Evolutionary conservation across 2,329 filamentous ascomycete genomes (phyloP), one percentile per base, ranked within the genome.

Genomic region (Aulographum hederae): DNA sequence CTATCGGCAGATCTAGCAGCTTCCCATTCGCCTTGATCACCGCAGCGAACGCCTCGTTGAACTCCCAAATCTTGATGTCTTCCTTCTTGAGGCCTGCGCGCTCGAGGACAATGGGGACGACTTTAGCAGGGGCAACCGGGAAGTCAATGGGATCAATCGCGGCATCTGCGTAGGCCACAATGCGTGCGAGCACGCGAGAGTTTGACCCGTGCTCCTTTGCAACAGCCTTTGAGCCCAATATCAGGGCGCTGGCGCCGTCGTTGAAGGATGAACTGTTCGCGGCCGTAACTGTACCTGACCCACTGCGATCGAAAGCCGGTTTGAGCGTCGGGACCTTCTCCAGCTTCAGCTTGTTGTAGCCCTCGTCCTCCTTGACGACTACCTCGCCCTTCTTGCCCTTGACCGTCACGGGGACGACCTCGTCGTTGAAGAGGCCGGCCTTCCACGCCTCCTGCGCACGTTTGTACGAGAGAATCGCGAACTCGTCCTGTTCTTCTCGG

Each of bases 1-100:
- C 80, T n/a, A 8, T 14, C 10, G 10, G 8, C 2, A 94, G 68
- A 27, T 78, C 80, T 20, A 93, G 68, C 38, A 91, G 84, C 75
- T 92, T 85, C 46, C 81, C 77, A 48, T 95, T 94, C 26, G 86
- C 85, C 51, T 89, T 84, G 54, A 94, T 89, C 18, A 94, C 85
- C 4, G 80, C 81, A 18, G 89, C 86, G 50, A 98, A 98, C 0
- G 89, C 89, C 59, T 98, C 89, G 54, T 98, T 98, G 56, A 98
- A 93, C 53, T 95, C 89, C 86, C 89, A 95, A 15, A 94, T 61
- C 4, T 86, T 75, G 28, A 98, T 82, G 53, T 95, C 79, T 29
- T 91, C 78, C 56, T 85, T 82, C 40, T 72, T 81, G 42, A 98
- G 85, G 8, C 86, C 85, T 1, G 89, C 89, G 35, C 85, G 69